Conservation (phyloP, 106 monocot species). For the Ottelia alismoides region DNA sequence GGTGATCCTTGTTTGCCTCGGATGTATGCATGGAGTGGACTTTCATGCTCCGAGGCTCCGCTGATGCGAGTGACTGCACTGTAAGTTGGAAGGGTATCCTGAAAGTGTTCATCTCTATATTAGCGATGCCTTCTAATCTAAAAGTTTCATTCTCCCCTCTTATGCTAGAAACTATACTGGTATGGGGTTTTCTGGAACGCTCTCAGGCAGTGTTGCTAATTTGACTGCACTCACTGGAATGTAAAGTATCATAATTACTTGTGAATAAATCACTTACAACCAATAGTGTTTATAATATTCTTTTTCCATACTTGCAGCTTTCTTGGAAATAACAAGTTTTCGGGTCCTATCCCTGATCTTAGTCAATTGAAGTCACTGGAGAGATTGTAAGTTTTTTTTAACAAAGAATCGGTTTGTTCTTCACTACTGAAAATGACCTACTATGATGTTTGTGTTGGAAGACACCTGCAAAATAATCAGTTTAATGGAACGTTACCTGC, state of each 20-base stretch:
- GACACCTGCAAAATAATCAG: conserved; percentile 79
- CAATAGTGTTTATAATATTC: too few species aligned
- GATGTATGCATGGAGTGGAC: conserved; percentile 68
- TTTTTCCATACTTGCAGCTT: conserved; percentile 23
- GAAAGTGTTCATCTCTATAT: too few species aligned
- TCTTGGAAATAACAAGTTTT: conserved; percentile 52
- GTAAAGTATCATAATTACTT: too few species aligned
- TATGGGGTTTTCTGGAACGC: conserved; percentile 56
- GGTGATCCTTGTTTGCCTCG: conserved; percentile 89
- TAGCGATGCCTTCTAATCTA: not conserved
- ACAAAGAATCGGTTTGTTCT: not conserved
- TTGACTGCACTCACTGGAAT: conserved; percentile 63
- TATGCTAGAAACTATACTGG: conserved; percentile 54
- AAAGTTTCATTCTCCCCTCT: conserved; percentile 4
- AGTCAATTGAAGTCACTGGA: conserved; percentile 26
- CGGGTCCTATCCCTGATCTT: conserved; percentile 64
- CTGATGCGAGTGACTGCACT: conserved; percentile 44
- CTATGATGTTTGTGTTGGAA: conserved; percentile 15
- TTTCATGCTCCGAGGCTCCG: conserved; percentile 42
- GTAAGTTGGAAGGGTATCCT: conserved; percentile 62
- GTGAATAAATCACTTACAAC: too few species aligned
- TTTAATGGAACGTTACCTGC: conserved; percentile 54
- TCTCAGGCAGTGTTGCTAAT: conserved; percentile 46
- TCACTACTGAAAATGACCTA: too few species aligned
- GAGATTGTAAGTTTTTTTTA: conserved; percentile 40